Conservation (phyloP, 768 basidiomycete genomes). For the Suillus fuscotomentosus region DNA sequence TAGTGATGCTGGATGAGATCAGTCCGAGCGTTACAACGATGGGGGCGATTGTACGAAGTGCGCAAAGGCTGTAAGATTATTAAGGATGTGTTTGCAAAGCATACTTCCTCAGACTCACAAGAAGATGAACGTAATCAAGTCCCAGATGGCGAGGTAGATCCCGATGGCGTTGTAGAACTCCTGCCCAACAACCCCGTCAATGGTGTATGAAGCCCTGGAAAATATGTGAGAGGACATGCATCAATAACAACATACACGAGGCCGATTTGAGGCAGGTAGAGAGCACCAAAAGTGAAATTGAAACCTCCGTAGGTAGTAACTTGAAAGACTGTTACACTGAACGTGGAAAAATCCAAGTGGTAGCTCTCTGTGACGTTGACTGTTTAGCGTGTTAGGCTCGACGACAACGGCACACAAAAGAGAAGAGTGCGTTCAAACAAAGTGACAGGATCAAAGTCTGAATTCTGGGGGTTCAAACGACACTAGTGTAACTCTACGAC, state of each 20-base stretch:
- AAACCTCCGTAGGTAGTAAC: constrained; percentile 28
- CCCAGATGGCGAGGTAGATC: constrained; percentile 27
- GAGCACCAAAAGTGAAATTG: constrained; percentile 27
- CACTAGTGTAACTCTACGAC: not conserved
- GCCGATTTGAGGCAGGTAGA: constrained; percentile 25
- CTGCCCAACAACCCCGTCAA: constrained; percentile 20
- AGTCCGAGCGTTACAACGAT: constrained; percentile 21
- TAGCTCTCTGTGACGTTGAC: not conserved
- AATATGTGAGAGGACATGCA: not conserved
- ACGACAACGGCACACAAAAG: not conserved
- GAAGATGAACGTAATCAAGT: constrained; percentile 24
- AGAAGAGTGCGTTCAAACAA: not conserved
- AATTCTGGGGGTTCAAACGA: not conserved
- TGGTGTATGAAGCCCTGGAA: constrained; percentile 22
- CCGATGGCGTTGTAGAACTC: constrained; percentile 26
- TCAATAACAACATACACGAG: constrained; percentile 19
- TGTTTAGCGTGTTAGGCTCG: not conserved
- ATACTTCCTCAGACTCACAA: constrained; percentile 12
- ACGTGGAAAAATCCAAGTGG: constrained; percentile 13
- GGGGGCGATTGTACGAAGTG: constrained; percentile 23
- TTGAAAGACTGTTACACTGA: constrained; percentile 27
- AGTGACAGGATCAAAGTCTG: not conserved
- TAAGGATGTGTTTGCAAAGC: not conserved
- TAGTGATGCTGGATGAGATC: not conserved
- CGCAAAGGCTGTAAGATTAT: constrained; percentile 18